phyloP scores from a whole-genome alignment of 148 eudicot genomes.

The Silene latifolia region DNA sequence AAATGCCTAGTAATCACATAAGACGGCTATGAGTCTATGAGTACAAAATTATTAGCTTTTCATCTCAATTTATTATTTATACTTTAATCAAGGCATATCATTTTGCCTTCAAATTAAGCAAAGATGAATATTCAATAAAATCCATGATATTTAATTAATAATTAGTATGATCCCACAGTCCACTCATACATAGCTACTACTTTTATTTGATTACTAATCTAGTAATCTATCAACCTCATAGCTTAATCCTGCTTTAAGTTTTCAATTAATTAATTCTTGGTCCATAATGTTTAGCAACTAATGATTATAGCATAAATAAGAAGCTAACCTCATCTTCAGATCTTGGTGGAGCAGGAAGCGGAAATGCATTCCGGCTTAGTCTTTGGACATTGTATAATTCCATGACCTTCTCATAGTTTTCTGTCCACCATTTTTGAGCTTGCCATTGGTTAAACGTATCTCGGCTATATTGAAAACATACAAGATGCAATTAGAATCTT shows the following conservation, averaged over 20 bases:
- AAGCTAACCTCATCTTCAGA: slow-evolving; percentile 71
- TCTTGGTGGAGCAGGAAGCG: slow-evolving; percentile 69
- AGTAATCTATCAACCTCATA: no score
- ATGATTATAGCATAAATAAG: neutral
- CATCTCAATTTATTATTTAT: no score
- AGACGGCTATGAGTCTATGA: neutral
- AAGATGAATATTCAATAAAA: neutral
- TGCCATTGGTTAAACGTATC: slow-evolving; percentile 90
- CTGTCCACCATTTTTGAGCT: slow-evolving; percentile 99
- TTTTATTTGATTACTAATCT: no score
- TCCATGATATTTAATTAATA: neutral
- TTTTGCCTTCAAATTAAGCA: neutral
- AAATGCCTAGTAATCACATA: slow-evolving; percentile 1
- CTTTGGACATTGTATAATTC: slow-evolving; percentile 93
- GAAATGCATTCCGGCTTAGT: slow-evolving; percentile 81
- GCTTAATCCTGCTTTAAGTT: neutral
- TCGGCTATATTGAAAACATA: slow-evolving; percentile 52
- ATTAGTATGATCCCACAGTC: neutral
- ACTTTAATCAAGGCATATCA: neutral
- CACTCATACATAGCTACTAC: neutral
- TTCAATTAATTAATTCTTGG: neutral
- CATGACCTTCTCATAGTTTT: slow-evolving; percentile 83
- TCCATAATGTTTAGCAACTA: neutral
- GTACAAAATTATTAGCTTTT: no score
- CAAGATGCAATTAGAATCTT: slow-evolving; percentile 16